phyloP scores from a whole-genome alignment of 192 early-diverging fungal species.

The Dissophora ornata region DNA sequence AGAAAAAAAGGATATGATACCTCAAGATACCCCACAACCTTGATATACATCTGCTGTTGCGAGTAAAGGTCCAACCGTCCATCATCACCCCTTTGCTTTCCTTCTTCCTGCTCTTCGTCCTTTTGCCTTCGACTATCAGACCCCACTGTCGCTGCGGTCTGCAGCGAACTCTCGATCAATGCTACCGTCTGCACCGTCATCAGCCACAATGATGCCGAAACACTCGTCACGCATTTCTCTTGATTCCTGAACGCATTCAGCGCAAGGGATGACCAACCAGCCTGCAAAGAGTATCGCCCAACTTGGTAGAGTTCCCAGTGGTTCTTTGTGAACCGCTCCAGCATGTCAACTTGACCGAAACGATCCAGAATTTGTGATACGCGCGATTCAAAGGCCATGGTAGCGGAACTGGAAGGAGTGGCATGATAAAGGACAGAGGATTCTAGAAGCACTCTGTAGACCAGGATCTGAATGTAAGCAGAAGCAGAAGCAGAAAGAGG shows the following conservation, averaged over 20 bases:
- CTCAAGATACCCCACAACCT: conserved; percentile 33
- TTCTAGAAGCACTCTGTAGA: conserved; percentile 30
- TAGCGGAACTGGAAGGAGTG: background rate
- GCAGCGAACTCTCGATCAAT: too few species aligned
- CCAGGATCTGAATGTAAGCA: conserved; percentile 10
- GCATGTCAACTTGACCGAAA: conserved; percentile 16
- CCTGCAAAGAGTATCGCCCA: conserved; percentile 32
- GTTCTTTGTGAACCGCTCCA: conserved; percentile 17
- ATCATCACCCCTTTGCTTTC: background rate
- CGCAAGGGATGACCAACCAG: conserved; percentile 42
- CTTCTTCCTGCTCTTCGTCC: too few species aligned
- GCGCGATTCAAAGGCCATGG: conserved; percentile 12
- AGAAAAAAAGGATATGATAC: background rate
- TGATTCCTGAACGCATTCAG: conserved; percentile 25
- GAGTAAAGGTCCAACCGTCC: conserved; percentile 24
- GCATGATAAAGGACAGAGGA: background rate
- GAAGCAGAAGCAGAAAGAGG: too few species aligned
- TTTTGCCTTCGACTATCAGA: too few species aligned
- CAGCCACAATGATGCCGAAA: conserved; percentile 30
- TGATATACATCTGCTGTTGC: conserved; percentile 38
- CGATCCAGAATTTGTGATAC: conserved; percentile 21
- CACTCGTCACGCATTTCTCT: conserved; percentile 15
- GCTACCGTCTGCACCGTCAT: conserved; percentile 17
- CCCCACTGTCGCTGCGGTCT: background rate
- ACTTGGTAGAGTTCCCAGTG: conserved; percentile 51